Conservation (phyloP, 495 filamentous ascomycete species). For the Friedmanniomyces simplex region DNA sequence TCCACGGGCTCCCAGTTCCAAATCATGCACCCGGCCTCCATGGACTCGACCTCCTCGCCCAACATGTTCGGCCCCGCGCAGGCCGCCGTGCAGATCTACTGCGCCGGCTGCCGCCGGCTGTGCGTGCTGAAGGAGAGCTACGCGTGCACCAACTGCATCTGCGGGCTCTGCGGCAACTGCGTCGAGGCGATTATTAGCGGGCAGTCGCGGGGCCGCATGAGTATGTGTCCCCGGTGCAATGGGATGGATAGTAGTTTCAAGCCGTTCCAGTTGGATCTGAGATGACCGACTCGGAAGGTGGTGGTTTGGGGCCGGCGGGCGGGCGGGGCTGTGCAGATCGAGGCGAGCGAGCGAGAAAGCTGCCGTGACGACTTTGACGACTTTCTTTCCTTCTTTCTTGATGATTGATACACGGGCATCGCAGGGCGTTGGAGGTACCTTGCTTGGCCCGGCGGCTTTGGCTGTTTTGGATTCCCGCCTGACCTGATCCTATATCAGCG, state of each 20-base stretch:
- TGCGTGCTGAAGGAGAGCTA: slow-evolving; percentile 69
- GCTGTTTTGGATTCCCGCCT: neutral
- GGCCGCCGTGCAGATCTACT: slow-evolving; percentile 64
- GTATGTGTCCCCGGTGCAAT: slow-evolving; percentile 55
- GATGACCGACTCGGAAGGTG: slow-evolving; percentile 32
- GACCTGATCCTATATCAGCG: too few relatives aligned
- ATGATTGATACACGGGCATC: too few relatives aligned
- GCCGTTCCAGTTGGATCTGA: slow-evolving; percentile 55
- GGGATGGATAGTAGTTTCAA: slow-evolving; percentile 59
- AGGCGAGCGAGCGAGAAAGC: neutral
- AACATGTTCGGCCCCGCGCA: slow-evolving; percentile 6
- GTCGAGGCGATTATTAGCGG: slow-evolving; percentile 63
- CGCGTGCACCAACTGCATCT: slow-evolving; percentile 90
- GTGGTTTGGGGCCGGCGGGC: neutral
- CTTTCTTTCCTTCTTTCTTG: too few relatives aligned
- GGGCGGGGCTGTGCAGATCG: neutral
- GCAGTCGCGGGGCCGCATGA: slow-evolving; percentile 36
- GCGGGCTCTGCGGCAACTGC: slow-evolving; percentile 76
- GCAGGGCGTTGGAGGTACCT: neutral
- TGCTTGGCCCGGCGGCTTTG: neutral
- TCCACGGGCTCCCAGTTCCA: slow-evolving; percentile 47
- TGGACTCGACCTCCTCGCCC: slow-evolving; percentile 11
- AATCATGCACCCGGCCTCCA: slow-evolving; percentile 35
- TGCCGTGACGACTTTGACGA: neutral
- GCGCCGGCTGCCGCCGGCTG: slow-evolving; percentile 65